phyloP scores from a whole-genome alignment of 2,329 filamentous ascomycete genomes.

The Intubia oerlemansii region DNA sequence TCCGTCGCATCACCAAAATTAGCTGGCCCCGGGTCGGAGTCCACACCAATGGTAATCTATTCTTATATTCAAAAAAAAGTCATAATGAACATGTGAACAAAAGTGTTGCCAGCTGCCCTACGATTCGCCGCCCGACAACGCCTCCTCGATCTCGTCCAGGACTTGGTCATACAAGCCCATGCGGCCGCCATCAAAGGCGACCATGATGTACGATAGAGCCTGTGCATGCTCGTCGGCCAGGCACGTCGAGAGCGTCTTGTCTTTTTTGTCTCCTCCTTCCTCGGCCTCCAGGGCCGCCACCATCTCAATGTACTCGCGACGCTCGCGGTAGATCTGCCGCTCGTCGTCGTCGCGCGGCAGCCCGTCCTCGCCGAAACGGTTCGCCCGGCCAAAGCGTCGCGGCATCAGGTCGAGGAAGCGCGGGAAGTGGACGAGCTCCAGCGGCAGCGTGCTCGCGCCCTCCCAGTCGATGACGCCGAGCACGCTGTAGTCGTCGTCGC shows the following conservation, averaged over 20 bases:
- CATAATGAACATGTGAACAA: too few relatives aligned
- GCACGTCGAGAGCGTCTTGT: conserved; percentile 1
- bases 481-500: conserved; percentile 9
- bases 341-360: conserved; percentile 1
- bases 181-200: conserved; percentile 1
- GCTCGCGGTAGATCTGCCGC: conserved; percentile 1
- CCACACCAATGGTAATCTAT: too few relatives aligned
- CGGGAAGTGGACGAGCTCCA: too few relatives aligned
- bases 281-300: not conserved
- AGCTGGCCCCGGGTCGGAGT: too few relatives aligned
- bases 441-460: conserved; percentile 10
- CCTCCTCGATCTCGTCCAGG: conserved; percentile 2
- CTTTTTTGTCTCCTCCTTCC: not conserved
- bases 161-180: conserved; percentile 4
- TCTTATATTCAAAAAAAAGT: too few relatives aligned
- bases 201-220: conserved; percentile 1
- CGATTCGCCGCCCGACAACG: too few relatives aligned
- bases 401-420: conserved; percentile 8
- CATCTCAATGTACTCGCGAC: conserved; percentile 2
- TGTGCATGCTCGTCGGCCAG: conserved; percentile 1
- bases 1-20: too few relatives aligned
- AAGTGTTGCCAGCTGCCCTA: too few relatives aligned
- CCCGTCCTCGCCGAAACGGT: not conserved
- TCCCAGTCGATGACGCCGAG: conserved; percentile 15
- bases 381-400: not conserved